Evolutionary conservation across 257 asterid species (phyloP).

Genomic region (Nicotiana otophora): DNA sequence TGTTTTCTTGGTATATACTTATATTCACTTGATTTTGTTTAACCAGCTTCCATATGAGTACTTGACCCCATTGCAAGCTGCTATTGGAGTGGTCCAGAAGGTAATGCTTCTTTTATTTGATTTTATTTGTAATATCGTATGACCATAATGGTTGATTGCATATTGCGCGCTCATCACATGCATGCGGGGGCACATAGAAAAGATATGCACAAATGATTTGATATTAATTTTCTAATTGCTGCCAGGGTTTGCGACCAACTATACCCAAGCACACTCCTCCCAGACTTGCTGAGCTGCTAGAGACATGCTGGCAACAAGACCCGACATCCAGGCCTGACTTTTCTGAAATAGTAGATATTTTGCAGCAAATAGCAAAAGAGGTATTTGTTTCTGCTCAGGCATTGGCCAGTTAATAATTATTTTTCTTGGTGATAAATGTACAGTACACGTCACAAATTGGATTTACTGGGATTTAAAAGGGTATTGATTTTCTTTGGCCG

Average conservation of each 20-base stretch:
- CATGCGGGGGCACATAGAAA: not conserved
- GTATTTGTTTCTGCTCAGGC: conserved; percentile 22
- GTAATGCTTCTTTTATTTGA: conserved; percentile 29
- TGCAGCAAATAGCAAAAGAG: conserved; percentile 69
- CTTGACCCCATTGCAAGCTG: conserved; percentile 94
- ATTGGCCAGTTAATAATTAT: not conserved
- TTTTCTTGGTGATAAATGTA: not conserved
- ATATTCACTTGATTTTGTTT: conserved; percentile 2
- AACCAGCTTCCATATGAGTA: conserved; percentile 91
- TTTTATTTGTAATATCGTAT: not conserved
- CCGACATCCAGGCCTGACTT: conserved; percentile 80
- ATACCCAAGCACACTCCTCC: conserved; percentile 75
- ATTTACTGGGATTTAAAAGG: not conserved
- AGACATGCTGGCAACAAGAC: conserved; percentile 95
- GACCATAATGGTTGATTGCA: not conserved
- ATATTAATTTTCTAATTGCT: conserved; percentile 7
- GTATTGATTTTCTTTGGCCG: not conserved
- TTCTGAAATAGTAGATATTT: conserved; percentile 57
- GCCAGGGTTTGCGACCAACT: conserved; percentile 80
- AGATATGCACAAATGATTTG: not conserved
- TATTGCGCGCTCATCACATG: not conserved
- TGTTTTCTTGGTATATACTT: not conserved
- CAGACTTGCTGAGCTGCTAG: conserved; percentile 75
- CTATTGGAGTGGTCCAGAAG: conserved; percentile 97
- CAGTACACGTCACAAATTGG: not conserved